These are phyloP conservation scores for Cairneyella variabilis DNA, from an alignment of 495 filamentous ascomycete genomes.

Conservation along the genomic window DNA sequence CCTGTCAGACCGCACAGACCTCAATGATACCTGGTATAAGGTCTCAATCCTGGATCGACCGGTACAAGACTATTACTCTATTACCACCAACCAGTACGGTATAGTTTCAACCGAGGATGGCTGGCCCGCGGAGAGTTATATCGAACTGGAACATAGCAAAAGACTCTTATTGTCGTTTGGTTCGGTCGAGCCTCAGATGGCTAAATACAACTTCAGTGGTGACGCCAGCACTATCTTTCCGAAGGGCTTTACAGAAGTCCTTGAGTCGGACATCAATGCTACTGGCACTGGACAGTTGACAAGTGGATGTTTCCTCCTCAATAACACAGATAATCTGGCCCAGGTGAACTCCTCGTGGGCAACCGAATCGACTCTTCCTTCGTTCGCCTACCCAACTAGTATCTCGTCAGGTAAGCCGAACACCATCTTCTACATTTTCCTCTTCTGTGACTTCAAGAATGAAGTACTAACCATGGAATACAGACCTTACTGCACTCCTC, in stretches of 20 bases:
- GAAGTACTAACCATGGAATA: not conserved
- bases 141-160: slow-evolving; percentile 47
- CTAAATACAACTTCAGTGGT: slow-evolving; percentile 42
- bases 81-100: slow-evolving; percentile 31
- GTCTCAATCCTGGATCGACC: slow-evolving; percentile 41
- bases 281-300: slow-evolving; percentile 36
- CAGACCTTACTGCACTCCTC: slow-evolving; percentile 30
- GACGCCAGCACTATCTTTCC: slow-evolving; percentile 30
- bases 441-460: too few species aligned
- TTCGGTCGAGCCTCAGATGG: slow-evolving; percentile 52
- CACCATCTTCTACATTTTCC: not conserved
- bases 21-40: slow-evolving; percentile 57
- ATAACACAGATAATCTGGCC: slow-evolving; percentile 33
- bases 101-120: slow-evolving; percentile 53
- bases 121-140: slow-evolving; percentile 56
- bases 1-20: slow-evolving; percentile 43
- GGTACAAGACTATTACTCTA: slow-evolving; percentile 48
- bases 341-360: slow-evolving; percentile 58
- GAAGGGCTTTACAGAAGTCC: slow-evolving; percentile 16
- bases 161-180: slow-evolving; percentile 53
- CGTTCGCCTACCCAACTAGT: slow-evolving; percentile 27
- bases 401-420: slow-evolving; percentile 22
- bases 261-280: slow-evolving; percentile 13
- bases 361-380: slow-evolving; percentile 27
- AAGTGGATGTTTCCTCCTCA: slow-evolving; percentile 49